These are phyloP conservation scores for Ramaria sp. DNA, from an alignment of 768 basidiomycete genomes.

Conservation along the genomic window DNA sequence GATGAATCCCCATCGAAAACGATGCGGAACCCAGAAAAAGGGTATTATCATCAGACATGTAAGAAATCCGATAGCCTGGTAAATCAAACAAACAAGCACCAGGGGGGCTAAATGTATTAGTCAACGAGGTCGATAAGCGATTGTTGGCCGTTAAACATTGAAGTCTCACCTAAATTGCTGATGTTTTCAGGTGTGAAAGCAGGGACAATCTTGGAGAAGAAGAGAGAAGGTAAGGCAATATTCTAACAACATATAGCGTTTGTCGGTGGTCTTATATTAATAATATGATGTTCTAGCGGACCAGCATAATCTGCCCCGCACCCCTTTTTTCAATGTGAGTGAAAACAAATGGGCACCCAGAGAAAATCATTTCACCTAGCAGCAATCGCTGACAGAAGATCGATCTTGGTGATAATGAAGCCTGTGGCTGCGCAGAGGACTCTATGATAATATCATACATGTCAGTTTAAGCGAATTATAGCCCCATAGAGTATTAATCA, in stretches of 20 bases:
- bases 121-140: not conserved
- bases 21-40: conserved; percentile 69
- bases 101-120: conserved; percentile 40
- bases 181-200: conserved; percentile 52
- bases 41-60: conserved; percentile 47
- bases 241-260: conserved; percentile 22
- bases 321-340: conserved; percentile 22
- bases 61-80: conserved; percentile 42
- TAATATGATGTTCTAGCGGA: conserved; percentile 11
- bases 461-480: too few species aligned
- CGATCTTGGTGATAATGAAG: conserved; percentile 46
- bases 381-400: conserved; percentile 48
- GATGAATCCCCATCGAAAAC: conserved; percentile 61
- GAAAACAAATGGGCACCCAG: not conserved
- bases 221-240: conserved; percentile 48
- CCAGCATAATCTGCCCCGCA: conserved; percentile 50
- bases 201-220: conserved; percentile 67
- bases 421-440: conserved; percentile 45
- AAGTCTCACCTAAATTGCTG: conserved; percentile 34
- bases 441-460: conserved; percentile 22
- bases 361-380: conserved; percentile 18
- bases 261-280: not conserved
- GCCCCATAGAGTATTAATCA: conserved; percentile 11
- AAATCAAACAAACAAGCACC: conserved; percentile 47
- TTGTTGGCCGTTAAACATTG: not conserved